phyloP scores from a whole-genome alignment of 345 rosid genomes.

The Melaleuca quinquenervia region DNA sequence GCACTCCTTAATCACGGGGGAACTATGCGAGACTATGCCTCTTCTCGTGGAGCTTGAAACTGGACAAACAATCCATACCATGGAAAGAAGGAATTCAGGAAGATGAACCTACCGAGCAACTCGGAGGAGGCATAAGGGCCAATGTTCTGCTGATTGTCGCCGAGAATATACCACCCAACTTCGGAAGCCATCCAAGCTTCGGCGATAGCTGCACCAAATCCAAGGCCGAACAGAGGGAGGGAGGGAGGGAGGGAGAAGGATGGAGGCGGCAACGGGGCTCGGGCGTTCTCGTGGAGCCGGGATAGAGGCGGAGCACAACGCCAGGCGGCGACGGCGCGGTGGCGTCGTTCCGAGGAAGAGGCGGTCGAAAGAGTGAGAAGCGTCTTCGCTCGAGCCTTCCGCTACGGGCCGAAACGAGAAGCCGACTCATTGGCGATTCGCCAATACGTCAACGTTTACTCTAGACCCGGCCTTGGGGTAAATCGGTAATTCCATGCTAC shows the following conservation, averaged over 20 bases:
- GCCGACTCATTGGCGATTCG: not conserved
- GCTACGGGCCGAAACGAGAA: not conserved
- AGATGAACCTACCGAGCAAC: slow-evolving; percentile 52
- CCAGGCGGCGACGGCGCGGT: not conserved
- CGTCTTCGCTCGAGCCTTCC: not conserved
- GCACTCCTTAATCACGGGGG: not conserved
- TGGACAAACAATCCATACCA: slow-evolving; percentile 20
- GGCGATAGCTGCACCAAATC: not conserved
- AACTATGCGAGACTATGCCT: not conserved
- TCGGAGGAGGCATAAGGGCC: slow-evolving; percentile 77
- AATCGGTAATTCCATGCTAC: too few species aligned
- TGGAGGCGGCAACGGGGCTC: not conserved
- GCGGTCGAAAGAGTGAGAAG: not conserved
- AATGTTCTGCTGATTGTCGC: slow-evolving; percentile 45
- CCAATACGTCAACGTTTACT: not conserved
- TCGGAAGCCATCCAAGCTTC: slow-evolving; percentile 10
- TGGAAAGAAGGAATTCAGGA: slow-evolving; percentile 36
- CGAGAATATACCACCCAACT: slow-evolving; percentile 75
- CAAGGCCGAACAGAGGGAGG: not conserved
- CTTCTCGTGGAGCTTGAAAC: not conserved
- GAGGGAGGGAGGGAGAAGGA: not conserved
- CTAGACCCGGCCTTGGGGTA: too few species aligned
- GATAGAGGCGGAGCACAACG: not conserved
- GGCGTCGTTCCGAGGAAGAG: not conserved
- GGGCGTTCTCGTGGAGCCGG: not conserved